Conservation (phyloP, 495 filamentous ascomycete species). For the Xylaria flabelliformis region DNA sequence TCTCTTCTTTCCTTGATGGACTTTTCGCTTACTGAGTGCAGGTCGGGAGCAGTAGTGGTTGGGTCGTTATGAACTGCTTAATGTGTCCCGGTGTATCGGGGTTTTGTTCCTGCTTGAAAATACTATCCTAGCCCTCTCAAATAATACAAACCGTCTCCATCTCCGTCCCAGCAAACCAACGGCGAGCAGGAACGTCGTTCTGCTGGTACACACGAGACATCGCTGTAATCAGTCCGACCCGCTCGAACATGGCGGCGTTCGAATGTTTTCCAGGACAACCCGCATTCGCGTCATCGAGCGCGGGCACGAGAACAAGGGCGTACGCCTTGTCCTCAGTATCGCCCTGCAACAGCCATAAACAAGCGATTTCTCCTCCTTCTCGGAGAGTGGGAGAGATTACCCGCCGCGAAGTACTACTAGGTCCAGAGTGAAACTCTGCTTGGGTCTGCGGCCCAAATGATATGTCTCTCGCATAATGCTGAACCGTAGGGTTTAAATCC, state of each 20-base stretch:
- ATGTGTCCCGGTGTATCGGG: no score
- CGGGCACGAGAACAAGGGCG: not conserved
- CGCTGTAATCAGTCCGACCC: not conserved
- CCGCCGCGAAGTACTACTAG: not conserved
- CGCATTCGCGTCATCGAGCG: not conserved
- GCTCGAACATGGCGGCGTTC: not conserved
- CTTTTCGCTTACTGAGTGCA: no score
- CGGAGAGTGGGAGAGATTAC: not conserved
- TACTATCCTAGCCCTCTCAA: not conserved
- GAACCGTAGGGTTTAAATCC: no score
- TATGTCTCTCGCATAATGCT: no score
- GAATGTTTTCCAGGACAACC: not conserved
- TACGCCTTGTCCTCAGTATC: slow-evolving; percentile 4
- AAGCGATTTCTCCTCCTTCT: not conserved
- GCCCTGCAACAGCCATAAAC: slow-evolving; percentile 7
- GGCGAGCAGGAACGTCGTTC: not conserved
- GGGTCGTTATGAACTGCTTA: not conserved
- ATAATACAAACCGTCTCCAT: slow-evolving; percentile 8
- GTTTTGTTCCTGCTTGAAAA: not conserved
- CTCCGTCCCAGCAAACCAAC: not conserved
- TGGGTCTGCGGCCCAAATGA: no score
- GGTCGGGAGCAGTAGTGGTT: not conserved
- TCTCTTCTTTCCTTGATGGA: not conserved
- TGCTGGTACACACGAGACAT: slow-evolving; percentile 16
- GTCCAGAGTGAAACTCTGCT: no score